A percentile compares a stretch with the other conserved stretches of the same genome.
Evolutionary conservation across 2,329 filamentous ascomycete species (phyloP).

Genomic region (Xylariaceae sp.): DNA sequence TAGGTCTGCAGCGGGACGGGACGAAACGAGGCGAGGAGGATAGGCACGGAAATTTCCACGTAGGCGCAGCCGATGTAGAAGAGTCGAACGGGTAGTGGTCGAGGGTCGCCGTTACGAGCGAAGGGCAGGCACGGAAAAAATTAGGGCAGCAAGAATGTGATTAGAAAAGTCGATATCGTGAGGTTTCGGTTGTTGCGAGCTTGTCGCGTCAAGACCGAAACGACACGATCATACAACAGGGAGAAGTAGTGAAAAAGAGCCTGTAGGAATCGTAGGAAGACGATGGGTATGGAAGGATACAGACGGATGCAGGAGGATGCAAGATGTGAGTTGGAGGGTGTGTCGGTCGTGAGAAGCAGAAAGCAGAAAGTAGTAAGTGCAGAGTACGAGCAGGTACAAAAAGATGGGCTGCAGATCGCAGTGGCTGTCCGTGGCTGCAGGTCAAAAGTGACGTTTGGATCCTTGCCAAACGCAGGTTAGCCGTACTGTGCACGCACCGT

Average conservation of each 20-base stretch:
- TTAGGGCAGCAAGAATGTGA: neutral
- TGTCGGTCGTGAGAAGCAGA: too few species aligned
- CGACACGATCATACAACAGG: neutral
- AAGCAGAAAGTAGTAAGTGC: neutral
- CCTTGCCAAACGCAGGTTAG: neutral
- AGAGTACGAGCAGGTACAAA: neutral
- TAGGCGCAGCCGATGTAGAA: conserved; percentile 3
- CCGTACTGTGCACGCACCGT: neutral
- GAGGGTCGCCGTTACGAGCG: neutral
- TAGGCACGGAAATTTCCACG: neutral
- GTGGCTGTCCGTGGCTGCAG: conserved; percentile 23
- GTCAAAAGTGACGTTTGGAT: conserved; percentile 28
- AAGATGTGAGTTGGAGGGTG: too few species aligned
- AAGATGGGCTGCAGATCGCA: conserved; percentile 20
- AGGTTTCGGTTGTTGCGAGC: conserved; percentile 10
- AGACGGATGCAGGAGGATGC: conserved; percentile 5
- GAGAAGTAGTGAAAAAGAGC: neutral
- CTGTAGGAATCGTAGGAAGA: neutral
- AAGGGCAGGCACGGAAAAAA: neutral
- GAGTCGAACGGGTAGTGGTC: neutral
- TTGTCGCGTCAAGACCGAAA: neutral
- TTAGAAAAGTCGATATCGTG: conserved; percentile 1
- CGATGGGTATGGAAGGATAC: neutral
- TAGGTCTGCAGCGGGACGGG: neutral
- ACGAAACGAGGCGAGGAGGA: conserved; percentile 4